Evolutionary conservation across 2,329 filamentous ascomycete genomes (phyloP), one percentile per base, ranked within the genome.

Genomic region (Sphaerulina musiva): DNA sequence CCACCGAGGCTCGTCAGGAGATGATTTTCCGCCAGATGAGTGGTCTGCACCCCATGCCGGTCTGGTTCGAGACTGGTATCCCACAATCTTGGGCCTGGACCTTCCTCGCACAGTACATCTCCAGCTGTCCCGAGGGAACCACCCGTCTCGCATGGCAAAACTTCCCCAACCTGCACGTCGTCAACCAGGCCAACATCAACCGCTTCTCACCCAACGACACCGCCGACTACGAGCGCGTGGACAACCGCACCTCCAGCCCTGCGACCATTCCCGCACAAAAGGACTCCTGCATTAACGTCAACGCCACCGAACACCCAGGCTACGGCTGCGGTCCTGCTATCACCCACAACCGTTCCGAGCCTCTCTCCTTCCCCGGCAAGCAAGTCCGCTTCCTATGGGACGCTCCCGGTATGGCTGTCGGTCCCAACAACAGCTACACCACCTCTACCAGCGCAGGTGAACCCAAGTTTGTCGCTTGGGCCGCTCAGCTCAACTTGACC

Each of bases 1-100:
- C 86, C 3, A 85, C 83, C 9, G 88, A 93, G 68, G 86, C 87
- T 0, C 84, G 88, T 0, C 89, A 95, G 73, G 86, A 95, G 73
- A 77, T 91, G 75, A 84, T 87, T 61, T 93, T 93, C 77, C 84
- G 89, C 17, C 88, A 93, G 67, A 89, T 93, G 68, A 78, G 82
- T 34, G 89, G 88, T 12, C 78, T 89, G 6, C 87, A 87, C 71
- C 85, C 89, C 20, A 88, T 89, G 85, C 86, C 87, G 0, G 85
- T 86, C 8, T 93, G 86, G 86, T 90, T 92, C 67, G 83, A 88
- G 64, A 77, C 82, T 5, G 87, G 87, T 39, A 83, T 92, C 23
- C 88, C 87, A 0, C 89, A 95, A 69, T 88, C 84, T 0, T 95
- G 88, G 87, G 81, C 84, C 0, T 95, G 89, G 89, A 86, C 87